Evolutionary conservation across 768 basidiomycete genomes (phyloP).

Genomic region (Mycena filopes): DNA sequence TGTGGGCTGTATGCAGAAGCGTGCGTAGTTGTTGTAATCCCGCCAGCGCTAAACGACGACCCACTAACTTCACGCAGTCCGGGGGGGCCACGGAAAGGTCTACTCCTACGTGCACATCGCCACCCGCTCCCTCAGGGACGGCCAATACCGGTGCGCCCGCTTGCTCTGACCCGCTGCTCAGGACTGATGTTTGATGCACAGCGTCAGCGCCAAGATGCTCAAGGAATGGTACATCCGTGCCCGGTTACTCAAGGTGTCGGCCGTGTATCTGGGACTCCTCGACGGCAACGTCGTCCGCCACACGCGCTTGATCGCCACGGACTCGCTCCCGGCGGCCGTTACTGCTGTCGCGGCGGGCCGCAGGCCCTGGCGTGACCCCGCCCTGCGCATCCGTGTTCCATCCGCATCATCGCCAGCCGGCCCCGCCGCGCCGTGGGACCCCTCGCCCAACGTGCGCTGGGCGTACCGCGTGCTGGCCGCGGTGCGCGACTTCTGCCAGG

Average conservation of each 20-base stretch:
- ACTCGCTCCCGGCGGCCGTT: conserved; percentile 2
- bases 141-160: background rate
- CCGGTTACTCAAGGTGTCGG: conserved; percentile 27
- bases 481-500: conserved; percentile 26
- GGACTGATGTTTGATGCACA: no score
- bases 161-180: no score
- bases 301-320: conserved; percentile 11
- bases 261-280: conserved; percentile 26
- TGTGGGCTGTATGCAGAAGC: conserved; percentile 27
- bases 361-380: no score
- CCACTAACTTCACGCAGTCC: no score
- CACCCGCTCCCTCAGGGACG: conserved; percentile 3
- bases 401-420: no score
- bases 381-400: no score
- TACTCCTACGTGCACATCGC: conserved; percentile 30
- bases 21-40: conserved; percentile 3
- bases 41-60: background rate
- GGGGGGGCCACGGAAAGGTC: no score
- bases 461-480: conserved; percentile 21
- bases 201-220: conserved; percentile 15
- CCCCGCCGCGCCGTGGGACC: conserved; percentile 13
- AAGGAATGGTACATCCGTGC: conserved; percentile 29
- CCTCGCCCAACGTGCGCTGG: conserved; percentile 15
- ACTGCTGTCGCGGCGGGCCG: background rate
- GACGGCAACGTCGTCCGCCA: conserved; percentile 19